Percentiles rank a stretch among this genome's conserved stretches.
These are phyloP conservation scores for Paxillus rubicundulus DNA, from an alignment of 768 basidiomycete species.

Conservation along the genomic window DNA sequence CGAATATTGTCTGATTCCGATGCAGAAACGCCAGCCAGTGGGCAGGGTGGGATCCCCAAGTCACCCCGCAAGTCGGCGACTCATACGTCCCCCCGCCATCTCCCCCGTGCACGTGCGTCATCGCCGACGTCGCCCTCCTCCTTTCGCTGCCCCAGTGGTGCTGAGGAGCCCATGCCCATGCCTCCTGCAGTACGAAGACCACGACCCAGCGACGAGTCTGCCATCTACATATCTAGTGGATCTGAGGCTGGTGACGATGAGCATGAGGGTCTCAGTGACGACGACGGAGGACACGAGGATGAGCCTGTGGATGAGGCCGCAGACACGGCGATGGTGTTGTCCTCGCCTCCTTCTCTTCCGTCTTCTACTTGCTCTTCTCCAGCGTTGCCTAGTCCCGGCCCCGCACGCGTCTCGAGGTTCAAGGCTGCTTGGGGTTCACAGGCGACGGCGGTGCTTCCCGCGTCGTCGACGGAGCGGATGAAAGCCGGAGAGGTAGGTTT, in stretches of 20 bases:
- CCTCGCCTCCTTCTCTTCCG: conserved; percentile 17
- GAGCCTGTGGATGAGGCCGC: conserved; percentile 10
- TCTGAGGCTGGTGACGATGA: conserved; percentile 21
- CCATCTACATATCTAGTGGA: conserved; percentile 27
- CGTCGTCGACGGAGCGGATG: not conserved
- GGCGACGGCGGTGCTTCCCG: not conserved
- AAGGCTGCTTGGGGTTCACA: conserved; percentile 9
- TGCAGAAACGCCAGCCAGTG: conserved; percentile 1
- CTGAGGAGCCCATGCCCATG: not conserved
- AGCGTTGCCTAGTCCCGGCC: not conserved
- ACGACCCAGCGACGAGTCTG: conserved; percentile 10
- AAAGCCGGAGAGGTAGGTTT: too few species aligned
- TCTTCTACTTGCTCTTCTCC: not conserved
- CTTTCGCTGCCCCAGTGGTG: not conserved
- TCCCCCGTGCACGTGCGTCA: not conserved
- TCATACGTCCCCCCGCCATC: conserved; percentile 26
- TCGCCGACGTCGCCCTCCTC: conserved; percentile 13
- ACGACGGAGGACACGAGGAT: not conserved
- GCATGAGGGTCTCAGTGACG: not conserved
- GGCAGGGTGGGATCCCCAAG: conserved; percentile 12
- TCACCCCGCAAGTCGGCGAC: conserved; percentile 24
- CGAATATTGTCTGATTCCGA: conserved; percentile 5
- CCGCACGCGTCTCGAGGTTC: conserved; percentile 15
- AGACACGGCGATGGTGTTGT: conserved; percentile 26
- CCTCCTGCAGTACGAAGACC: not conserved